Evolutionary conservation across 257 asterid genomes (phyloP).

Genomic region (Mitragyna speciosa): DNA sequence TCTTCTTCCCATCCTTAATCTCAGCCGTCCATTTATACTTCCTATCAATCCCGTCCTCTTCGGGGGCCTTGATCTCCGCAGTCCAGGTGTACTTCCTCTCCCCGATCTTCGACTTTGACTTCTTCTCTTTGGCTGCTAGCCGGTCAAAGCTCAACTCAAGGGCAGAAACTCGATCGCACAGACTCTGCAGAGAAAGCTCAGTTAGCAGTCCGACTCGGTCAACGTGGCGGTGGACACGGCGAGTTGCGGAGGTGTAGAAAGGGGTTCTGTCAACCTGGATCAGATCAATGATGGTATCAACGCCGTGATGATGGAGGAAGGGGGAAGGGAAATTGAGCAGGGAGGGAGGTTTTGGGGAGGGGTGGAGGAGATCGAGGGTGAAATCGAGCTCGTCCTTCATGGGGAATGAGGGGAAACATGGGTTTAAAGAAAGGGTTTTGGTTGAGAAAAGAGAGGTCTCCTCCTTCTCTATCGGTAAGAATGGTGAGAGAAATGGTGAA

Average conservation of each 20-base stretch:
- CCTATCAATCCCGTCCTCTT: slow-evolving; percentile 51
- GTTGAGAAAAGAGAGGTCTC: slow-evolving; percentile 40
- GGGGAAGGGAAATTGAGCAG: slow-evolving; percentile 34
- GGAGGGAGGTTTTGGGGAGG: slow-evolving; percentile 14
- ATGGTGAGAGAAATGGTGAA: slow-evolving; percentile 44
- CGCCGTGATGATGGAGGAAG: too few relatives aligned
- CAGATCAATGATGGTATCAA: slow-evolving; percentile 64
- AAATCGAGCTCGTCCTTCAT: slow-evolving; percentile 42
- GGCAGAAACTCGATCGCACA: slow-evolving; percentile 70
- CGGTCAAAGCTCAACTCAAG: slow-evolving; percentile 55
- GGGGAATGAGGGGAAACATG: slow-evolving; percentile 33
- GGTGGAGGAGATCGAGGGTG: slow-evolving; percentile 44
- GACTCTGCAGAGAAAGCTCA: slow-evolving; percentile 42
- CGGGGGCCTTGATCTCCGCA: slow-evolving; percentile 71
- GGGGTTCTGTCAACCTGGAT: slow-evolving; percentile 68
- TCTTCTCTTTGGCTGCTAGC: slow-evolving; percentile 36
- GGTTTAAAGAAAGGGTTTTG: slow-evolving; percentile 35
- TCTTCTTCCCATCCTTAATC: slow-evolving; percentile 60
- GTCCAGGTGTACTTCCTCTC: slow-evolving; percentile 87
- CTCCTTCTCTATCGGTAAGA: slow-evolving; percentile 17
- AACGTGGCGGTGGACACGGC: slow-evolving; percentile 47
- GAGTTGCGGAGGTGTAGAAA: slow-evolving; percentile 36
- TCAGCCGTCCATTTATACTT: slow-evolving; percentile 76
- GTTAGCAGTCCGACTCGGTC: slow-evolving; percentile 32
- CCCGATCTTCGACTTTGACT: slow-evolving; percentile 32